phyloP scores from a whole-genome alignment of 345 rosid genomes.

The Sonneratia alba region DNA sequence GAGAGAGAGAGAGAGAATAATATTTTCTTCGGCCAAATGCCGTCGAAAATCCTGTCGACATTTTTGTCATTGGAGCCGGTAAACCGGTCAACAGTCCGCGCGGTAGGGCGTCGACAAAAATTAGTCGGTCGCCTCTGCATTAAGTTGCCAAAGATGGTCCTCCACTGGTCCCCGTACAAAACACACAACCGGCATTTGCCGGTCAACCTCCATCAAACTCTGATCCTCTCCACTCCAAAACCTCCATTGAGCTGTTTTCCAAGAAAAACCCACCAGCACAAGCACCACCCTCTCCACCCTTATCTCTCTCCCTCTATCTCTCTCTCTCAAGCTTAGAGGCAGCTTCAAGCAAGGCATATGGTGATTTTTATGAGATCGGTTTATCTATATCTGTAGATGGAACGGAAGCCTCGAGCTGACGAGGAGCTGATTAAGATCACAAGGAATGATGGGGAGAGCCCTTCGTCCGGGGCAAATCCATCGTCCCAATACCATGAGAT shows the following conservation, averaged over 20 bases:
- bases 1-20: no score
- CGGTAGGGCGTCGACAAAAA: slow-evolving; percentile 16
- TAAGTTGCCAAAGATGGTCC: slow-evolving; percentile 48
- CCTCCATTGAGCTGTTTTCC: not conserved
- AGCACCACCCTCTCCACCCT: not conserved
- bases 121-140: slow-evolving; percentile 21
- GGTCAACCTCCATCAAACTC: slow-evolving; percentile 24
- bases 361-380: not conserved
- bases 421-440: not conserved
- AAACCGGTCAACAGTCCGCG: slow-evolving; percentile 37
- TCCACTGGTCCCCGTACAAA: slow-evolving; percentile 17
- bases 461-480: not conserved
- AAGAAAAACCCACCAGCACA: not conserved
- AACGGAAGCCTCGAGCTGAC: slow-evolving; percentile 7
- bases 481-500: not conserved
- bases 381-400: slow-evolving; percentile 2
- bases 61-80: slow-evolving; percentile 15
- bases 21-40: slow-evolving; percentile 20
- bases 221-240: slow-evolving; percentile 34
- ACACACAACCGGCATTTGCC: slow-evolving; percentile 46
- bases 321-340: no score
- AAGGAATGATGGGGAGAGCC: not conserved
- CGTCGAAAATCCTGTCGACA: slow-evolving; percentile 11
- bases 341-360: not conserved
- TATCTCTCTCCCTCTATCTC: slow-evolving; percentile 1